Base-by-base conservation (phyloP, 805 yeast genomes). In the Myxozyma geophila region DNA sequence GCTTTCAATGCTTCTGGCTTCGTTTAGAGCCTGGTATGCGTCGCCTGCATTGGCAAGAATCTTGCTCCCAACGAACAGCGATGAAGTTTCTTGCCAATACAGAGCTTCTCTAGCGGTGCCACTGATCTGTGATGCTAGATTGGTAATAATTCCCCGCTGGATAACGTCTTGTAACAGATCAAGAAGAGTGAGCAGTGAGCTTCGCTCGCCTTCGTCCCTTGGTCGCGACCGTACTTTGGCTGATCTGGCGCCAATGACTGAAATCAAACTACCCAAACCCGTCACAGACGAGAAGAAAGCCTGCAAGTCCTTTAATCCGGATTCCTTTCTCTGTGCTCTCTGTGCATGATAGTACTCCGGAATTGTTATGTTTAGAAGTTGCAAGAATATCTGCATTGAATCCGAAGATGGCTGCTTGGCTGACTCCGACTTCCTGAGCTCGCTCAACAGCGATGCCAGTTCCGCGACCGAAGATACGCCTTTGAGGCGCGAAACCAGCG, bases 31-130 rank as follows among this genome's bases (percentile, higher is more conserved):
- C 17, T 40, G 33, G 12, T 21, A 36, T 28, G 67, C 58, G 36
- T 37, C 61, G n/a, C 55, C 54, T 2, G 46, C 56, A 10, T 15
- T 41, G 10, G 62, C 40, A 5, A 60, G 21, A 17, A 63, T 48
- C 52, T 57, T 63, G 28, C 64, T 59, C 8, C 64, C 60, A 9
- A 47, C 61, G 28, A 63, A 63, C 1, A 63, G 15, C 15, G 63
- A 40, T 4, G 54, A 46, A 7, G 55, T 39, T 33, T 60, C 64
- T 15, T 60, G 58, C 60, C 59, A 58, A 41, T 58, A 54, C 2
- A 58, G 39, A 9, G 39, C 44, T 10, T 35, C 54, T 28, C 35
- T 62, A 7, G 17, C 28, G 19, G 17, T 36, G 7, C 33, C 39
- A 23, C n/a, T 37, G 17, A 58, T 44, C 40, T 62, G 62, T 15